These are phyloP conservation scores for Pythium aristosporum DNA, from an alignment of 352 stramenopile species.

Conservation along the genomic window DNA sequence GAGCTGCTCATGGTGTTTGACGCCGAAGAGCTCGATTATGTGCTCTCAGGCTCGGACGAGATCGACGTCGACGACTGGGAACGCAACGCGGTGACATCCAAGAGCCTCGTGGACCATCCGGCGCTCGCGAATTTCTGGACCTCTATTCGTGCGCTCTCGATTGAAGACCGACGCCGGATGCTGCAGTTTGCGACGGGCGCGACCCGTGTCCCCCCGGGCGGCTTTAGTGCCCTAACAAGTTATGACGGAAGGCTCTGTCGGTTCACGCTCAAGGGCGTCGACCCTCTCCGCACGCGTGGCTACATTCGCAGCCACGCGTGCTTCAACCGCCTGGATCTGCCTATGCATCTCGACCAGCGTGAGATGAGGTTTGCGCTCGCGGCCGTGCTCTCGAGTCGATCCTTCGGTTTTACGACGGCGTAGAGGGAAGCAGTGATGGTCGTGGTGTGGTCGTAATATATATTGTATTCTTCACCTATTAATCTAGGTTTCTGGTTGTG, in stretches of 20 bases:
- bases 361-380: constrained; percentile 23
- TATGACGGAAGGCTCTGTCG: constrained; percentile 28
- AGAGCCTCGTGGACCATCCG: constrained; percentile 15
- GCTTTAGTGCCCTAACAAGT: constrained; percentile 26
- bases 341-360: constrained; percentile 17
- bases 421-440: background rate
- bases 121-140: constrained; percentile 27
- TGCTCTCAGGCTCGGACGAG: constrained; percentile 89
- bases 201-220: constrained; percentile 19
- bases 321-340: constrained; percentile 91
- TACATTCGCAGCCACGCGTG: constrained; percentile 39
- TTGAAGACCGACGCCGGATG: constrained; percentile 33
- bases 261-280: constrained; percentile 33
- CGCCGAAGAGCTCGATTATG: constrained; percentile 92
- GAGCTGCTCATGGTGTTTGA: constrained; percentile 93
- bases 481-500: constrained; percentile 7
- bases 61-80: constrained; percentile 94
- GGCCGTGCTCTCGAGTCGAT: constrained; percentile 15
- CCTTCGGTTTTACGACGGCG: constrained; percentile 22
- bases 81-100: constrained; percentile 49
- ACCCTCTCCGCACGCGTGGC: constrained; percentile 8
- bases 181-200: constrained; percentile 38
- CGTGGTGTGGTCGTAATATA: background rate
- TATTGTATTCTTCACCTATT: background rate
- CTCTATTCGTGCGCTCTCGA: constrained; percentile 59